Evolutionary conservation across 495 filamentous ascomycete species (phyloP).

Genomic region (Penicillium simplicissimum): DNA sequence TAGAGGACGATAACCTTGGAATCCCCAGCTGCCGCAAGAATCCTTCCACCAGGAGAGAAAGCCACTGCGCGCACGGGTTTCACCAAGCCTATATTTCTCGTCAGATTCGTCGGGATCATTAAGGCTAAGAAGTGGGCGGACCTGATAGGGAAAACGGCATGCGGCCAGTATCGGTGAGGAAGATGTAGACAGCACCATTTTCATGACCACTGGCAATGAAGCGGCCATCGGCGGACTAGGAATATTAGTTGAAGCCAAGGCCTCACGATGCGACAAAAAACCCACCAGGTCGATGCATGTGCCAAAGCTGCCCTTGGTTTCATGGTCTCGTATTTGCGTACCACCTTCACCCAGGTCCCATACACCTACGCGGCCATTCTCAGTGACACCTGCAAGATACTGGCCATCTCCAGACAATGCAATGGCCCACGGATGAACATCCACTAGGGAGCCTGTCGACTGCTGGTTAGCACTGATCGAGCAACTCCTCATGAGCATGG

Average conservation of each 20-base stretch:
- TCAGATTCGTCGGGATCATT: slow-evolving; percentile 2
- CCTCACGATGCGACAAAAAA: background rate
- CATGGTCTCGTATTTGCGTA: slow-evolving; percentile 72
- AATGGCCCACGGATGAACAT: slow-evolving; percentile 77
- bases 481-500: background rate
- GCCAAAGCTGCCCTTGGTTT: slow-evolving; percentile 89
- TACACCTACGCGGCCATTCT: slow-evolving; percentile 82
- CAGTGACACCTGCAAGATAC: slow-evolving; percentile 77
- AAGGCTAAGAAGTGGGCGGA: slow-evolving; percentile 40
- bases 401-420: slow-evolving; percentile 78
- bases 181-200: slow-evolving; percentile 91
- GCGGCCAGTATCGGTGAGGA: slow-evolving; percentile 84
- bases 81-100: slow-evolving; percentile 65
- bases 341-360: slow-evolving; percentile 67
- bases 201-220: slow-evolving; percentile 91
- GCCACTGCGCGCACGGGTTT: slow-evolving; percentile 80
- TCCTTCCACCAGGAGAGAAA: slow-evolving; percentile 81
- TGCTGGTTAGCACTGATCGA: slow-evolving; percentile 9
- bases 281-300: slow-evolving; percentile 79
- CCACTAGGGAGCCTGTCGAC: slow-evolving; percentile 21
- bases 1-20: slow-evolving; percentile 86
- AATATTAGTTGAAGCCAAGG: slow-evolving; percentile 16
- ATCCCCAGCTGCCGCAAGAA: slow-evolving; percentile 92
- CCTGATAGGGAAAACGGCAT: slow-evolving; percentile 84
- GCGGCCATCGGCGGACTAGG: slow-evolving; percentile 69